Percentiles rank a stretch among this genome's conserved stretches.
Conservation (phyloP, 345 rosid species). For the Physaria fendleri region DNA sequence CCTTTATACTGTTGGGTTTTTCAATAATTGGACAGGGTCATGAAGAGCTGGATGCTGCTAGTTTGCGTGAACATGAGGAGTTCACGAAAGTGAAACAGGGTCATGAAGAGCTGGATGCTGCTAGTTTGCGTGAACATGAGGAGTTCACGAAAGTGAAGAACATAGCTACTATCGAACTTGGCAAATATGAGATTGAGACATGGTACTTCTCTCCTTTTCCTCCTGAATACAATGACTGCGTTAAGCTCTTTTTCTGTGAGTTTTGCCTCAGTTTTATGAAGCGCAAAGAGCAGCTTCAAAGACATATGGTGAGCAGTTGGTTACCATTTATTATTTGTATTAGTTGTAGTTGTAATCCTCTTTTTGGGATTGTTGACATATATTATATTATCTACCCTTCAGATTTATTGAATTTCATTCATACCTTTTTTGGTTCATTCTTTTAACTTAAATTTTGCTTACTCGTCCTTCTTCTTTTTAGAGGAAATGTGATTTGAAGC, state of each 20-base stretch:
- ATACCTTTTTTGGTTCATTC: not conserved
- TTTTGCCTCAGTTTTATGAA: conserved; percentile 98
- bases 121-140: conserved; percentile 98
- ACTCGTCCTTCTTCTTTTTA: conserved; percentile 22
- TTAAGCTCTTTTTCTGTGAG: conserved; percentile 98
- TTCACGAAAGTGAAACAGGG: conserved; percentile 90
- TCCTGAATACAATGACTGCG: conserved; percentile 89
- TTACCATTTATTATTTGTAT: not conserved
- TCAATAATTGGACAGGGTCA: conserved; percentile 56
- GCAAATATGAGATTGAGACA: conserved; percentile 98
- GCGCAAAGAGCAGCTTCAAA: conserved; percentile 98
- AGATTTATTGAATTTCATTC: not conserved
- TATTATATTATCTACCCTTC: not conserved
- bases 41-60: conserved; percentile 99
- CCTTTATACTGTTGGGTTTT: not conserved
- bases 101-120: conserved; percentile 99
- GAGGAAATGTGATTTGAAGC: conserved; percentile 96
- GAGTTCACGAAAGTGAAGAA: conserved; percentile 98
- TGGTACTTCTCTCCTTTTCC: conserved; percentile 99
- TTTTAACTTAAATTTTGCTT: not conserved
- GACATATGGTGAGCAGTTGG: conserved; percentile 80
- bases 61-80: conserved; percentile 98
- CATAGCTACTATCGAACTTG: conserved; percentile 96
- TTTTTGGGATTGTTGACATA: not conserved
- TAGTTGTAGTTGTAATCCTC: not conserved